Percentiles rank a stretch among this genome's conserved stretches.
Conservation (phyloP, 495 filamentous ascomycete species). For the Penicillium waksmanii region DNA sequence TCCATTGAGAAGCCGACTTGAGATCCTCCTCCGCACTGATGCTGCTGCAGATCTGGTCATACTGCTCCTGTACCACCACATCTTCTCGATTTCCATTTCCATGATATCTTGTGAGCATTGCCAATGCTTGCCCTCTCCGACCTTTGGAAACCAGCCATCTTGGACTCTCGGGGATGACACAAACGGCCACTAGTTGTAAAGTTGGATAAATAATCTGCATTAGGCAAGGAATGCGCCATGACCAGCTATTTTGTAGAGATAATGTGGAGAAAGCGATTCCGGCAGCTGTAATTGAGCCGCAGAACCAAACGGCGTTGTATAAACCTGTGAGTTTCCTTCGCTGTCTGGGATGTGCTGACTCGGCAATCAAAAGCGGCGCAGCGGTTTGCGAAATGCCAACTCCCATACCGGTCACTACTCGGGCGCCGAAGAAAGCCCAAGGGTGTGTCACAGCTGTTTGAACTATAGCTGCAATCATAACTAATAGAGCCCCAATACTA, state of each 20-base stretch:
- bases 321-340: constrained; percentile 28
- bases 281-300: constrained; percentile 32
- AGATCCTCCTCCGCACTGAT: constrained; percentile 45
- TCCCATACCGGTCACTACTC: constrained; percentile 26
- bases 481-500: constrained; percentile 24
- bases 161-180: constrained; percentile 30
- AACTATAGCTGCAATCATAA: constrained; percentile 25
- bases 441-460: constrained; percentile 24
- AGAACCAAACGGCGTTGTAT: constrained; percentile 34
- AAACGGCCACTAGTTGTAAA: constrained; percentile 22
- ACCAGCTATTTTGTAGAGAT: constrained; percentile 24
- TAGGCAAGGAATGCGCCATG: constrained; percentile 32
- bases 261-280: constrained; percentile 25
- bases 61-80: constrained; percentile 35
- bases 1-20: constrained; percentile 25
- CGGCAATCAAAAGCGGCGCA: constrained; percentile 31
- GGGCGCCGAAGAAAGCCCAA: constrained; percentile 32
- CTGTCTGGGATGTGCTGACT: constrained; percentile 30
- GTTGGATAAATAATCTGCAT: constrained; percentile 28
- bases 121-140: constrained; percentile 42
- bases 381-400: constrained; percentile 36
- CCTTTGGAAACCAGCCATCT: constrained; percentile 49
- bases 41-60: constrained; percentile 50
- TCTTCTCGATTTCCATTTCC: constrained; percentile 32
- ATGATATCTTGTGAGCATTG: constrained; percentile 43